These are phyloP conservation scores for Quercus parvula DNA, from an alignment of 306 rosid species.

Conservation along the genomic window DNA sequence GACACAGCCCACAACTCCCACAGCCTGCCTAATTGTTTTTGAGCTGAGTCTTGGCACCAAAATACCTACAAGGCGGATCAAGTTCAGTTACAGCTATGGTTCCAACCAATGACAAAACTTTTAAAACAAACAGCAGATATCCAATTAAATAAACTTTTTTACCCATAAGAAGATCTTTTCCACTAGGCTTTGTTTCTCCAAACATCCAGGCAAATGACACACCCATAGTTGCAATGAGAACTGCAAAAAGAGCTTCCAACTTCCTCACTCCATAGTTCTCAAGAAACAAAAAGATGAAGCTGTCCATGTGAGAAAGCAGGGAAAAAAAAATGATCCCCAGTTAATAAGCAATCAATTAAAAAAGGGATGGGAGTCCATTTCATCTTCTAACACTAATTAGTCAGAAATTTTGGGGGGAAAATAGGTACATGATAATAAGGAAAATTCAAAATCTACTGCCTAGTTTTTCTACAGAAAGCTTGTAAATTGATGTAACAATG, in stretches of 20 bases:
- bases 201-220: slow-evolving; percentile 92
- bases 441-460: not conserved
- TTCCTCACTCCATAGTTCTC: slow-evolving; percentile 94
- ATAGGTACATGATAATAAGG: not conserved
- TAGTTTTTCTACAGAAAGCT: no score
- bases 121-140: not conserved
- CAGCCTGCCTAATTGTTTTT: slow-evolving; percentile 84
- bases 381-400: not conserved
- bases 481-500: no score
- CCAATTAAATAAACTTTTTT: slow-evolving; percentile 3
- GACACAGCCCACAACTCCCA: slow-evolving; percentile 88
- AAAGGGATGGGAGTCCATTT: not conserved
- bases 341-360: slow-evolving; percentile 20
- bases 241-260: slow-evolving; percentile 86
- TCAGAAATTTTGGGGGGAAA: not conserved
- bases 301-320: slow-evolving; percentile 34
- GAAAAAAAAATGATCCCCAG: slow-evolving; percentile 14
- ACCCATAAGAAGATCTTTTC: slow-evolving; percentile 71
- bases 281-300: slow-evolving; percentile 73
- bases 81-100: slow-evolving; percentile 18
- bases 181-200: slow-evolving; percentile 69
- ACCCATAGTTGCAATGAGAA: slow-evolving; percentile 75
- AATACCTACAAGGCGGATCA: slow-evolving; percentile 50
- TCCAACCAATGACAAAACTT: not conserved
- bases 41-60: slow-evolving; percentile 81